Percentiles rank a stretch among this genome's conserved stretches.
Evolutionary conservation across 805 yeast genomes (phyloP).

Genomic region (Kazachstania kunashirensis): DNA sequence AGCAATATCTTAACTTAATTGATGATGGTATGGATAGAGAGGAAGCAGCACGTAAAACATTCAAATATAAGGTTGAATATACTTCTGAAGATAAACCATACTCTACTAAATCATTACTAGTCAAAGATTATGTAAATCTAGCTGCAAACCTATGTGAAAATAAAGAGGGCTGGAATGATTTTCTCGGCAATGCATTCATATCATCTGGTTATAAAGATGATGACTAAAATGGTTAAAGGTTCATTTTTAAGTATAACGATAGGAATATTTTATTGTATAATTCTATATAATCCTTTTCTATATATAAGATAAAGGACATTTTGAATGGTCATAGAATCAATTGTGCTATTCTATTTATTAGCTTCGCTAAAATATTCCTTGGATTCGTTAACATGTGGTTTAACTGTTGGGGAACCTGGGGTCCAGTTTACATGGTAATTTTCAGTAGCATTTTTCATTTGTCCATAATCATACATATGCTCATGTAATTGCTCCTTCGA

Average conservation of each 20-base stretch:
- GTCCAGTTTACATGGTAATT: constrained; percentile 99
- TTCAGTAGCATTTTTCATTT: constrained; percentile 99
- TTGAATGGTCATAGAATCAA: background rate
- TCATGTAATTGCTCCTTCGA: too few relatives aligned
- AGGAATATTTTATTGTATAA: background rate
- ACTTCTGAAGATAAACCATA: constrained; percentile 54
- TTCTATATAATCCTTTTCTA: background rate
- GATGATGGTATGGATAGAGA: constrained; percentile 53
- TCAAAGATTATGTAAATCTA: constrained; percentile 50
- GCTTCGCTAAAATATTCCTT: constrained; percentile 68
- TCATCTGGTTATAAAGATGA: constrained; percentile 53
- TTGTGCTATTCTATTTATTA: constrained; percentile 29
- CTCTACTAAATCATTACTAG: constrained; percentile 45
- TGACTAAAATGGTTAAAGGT: background rate
- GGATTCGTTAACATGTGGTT: constrained; percentile 67
- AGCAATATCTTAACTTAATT: constrained; percentile 34
- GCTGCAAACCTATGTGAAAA: constrained; percentile 47
- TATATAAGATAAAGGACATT: background rate
- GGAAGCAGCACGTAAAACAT: constrained; percentile 37
- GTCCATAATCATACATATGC: too few relatives aligned
- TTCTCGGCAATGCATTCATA: constrained; percentile 50
- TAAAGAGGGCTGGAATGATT: constrained; percentile 46
- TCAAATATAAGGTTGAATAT: constrained; percentile 58
- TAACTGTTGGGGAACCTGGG: constrained; percentile 86
- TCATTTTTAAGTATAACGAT: too few relatives aligned